A percentile compares a stretch with the other conserved stretches of the same genome.
Conservation (phyloP, 2,329 filamentous ascomycete species). For the Fusarium protoensiforme region DNA sequence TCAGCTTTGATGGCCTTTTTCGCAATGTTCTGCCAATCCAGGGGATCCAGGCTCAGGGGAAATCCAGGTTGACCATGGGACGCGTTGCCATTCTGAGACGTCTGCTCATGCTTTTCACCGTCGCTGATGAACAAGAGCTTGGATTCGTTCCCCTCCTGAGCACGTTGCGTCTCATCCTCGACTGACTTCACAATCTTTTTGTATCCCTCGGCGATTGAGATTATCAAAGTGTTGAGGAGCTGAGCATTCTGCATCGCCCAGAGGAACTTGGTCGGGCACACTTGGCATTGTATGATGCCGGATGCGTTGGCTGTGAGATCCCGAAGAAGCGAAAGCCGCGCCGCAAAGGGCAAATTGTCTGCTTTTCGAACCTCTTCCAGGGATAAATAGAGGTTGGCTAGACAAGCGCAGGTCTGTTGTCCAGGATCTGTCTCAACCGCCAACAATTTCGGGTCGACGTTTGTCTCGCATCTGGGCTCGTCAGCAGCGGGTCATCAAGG, state of each 20-base stretch:
- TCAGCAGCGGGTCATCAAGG: constrained; percentile 12
- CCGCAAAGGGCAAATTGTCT: constrained; percentile 30
- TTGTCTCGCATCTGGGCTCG: constrained; percentile 28
- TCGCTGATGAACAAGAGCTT: constrained; percentile 32
- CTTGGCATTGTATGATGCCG: constrained; percentile 30
- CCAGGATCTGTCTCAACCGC: constrained; percentile 8
- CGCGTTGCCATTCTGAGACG: not conserved
- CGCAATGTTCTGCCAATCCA: constrained; percentile 31
- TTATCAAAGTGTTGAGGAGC: constrained; percentile 37
- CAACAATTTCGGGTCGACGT: constrained; percentile 23
- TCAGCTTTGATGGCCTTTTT: constrained; percentile 37
- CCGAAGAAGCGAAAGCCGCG: constrained; percentile 27
- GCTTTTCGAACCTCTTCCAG: constrained; percentile 38
- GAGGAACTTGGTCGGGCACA: constrained; percentile 39
- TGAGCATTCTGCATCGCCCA: constrained; percentile 45
- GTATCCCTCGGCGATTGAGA: constrained; percentile 40
- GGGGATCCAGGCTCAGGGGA: constrained; percentile 23
- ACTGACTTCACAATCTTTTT: constrained; percentile 36
- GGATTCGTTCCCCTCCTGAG: constrained; percentile 21
- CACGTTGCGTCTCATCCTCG: constrained; percentile 33
- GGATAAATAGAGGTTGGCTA: constrained; percentile 39
- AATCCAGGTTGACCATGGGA: not conserved
- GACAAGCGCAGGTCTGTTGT: constrained; percentile 36
- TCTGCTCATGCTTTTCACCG: not conserved
- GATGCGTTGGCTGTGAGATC: constrained; percentile 27